These are phyloP conservation scores for Aureobasidium sp. DNA, from an alignment of 2,329 filamentous ascomycete genomes.

Conservation along the genomic window DNA sequence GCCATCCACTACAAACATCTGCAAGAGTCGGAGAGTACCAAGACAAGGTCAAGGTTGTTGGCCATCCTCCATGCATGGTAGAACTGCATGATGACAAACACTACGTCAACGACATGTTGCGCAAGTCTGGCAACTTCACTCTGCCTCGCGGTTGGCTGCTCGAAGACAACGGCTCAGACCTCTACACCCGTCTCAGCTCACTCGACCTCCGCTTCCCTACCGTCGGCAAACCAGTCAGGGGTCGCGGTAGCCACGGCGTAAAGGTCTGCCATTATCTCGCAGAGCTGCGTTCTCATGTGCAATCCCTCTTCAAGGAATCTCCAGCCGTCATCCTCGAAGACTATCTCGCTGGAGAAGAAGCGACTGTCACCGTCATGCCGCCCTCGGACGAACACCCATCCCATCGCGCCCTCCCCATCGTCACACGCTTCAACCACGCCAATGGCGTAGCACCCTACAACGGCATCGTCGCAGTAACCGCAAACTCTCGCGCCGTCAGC, in stretches of 20 bases:
- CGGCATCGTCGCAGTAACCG: conserved; percentile 38
- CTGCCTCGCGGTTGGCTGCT: conserved; percentile 25
- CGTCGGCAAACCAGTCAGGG: conserved; percentile 41
- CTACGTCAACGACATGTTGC: conserved; percentile 38
- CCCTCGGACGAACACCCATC: conserved; percentile 25
- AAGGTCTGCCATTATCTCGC: conserved; percentile 33
- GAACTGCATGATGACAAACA: conserved; percentile 45
- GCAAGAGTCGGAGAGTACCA: conserved; percentile 23
- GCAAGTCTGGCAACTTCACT: conserved; percentile 29
- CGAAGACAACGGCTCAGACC: conserved; percentile 1
- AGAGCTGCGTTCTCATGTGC: conserved; percentile 29
- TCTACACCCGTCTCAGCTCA: conserved; percentile 16
- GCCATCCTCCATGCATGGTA: conserved; percentile 39
- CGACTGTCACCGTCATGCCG: conserved; percentile 45
- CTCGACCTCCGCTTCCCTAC: conserved; percentile 30
- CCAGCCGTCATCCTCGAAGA: conserved; percentile 39
- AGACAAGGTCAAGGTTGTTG: conserved; percentile 31
- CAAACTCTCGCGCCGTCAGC: conserved; percentile 37
- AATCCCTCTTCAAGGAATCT: conserved; percentile 29
- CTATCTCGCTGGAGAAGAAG: conserved; percentile 41
- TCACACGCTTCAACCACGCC: conserved; percentile 40
- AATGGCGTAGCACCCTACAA: conserved; percentile 43
- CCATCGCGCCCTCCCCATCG: conserved; percentile 39
- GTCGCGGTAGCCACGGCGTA: conserved; percentile 43
- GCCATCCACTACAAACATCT: conserved; percentile 41